Evolutionary conservation across 495 filamentous ascomycete genomes (phyloP).

Genomic region (Penicillium roqueforti): DNA sequence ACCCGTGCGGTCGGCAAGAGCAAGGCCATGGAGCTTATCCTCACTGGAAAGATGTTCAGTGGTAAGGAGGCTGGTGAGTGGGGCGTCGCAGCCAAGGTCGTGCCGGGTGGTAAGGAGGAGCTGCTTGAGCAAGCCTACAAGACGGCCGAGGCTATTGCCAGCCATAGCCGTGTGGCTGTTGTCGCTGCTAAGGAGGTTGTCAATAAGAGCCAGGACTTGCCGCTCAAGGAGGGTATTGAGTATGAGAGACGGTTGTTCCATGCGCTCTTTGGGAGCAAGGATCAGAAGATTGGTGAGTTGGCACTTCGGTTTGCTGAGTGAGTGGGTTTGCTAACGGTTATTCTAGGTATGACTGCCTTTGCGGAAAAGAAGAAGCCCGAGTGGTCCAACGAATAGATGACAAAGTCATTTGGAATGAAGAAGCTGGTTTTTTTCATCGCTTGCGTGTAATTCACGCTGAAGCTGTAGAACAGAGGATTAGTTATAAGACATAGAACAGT

Average conservation of each 20-base stretch:
- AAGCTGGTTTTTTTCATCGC: not conserved
- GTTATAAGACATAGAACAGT: not conserved
- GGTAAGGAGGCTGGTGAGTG: slow-evolving; percentile 81
- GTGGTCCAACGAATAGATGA: slow-evolving; percentile 73
- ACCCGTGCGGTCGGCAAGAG: slow-evolving; percentile 84
- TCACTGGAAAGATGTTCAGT: slow-evolving; percentile 78
- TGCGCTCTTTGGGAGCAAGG: slow-evolving; percentile 81
- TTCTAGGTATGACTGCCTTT: slow-evolving; percentile 82
- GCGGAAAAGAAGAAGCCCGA: slow-evolving; percentile 89
- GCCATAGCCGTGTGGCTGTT: slow-evolving; percentile 72
- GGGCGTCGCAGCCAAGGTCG: slow-evolving; percentile 81
- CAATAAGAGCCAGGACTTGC: slow-evolving; percentile 90
- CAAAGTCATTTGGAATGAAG: not conserved
- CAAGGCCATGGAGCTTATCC: slow-evolving; percentile 87
- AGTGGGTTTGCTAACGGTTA: slow-evolving; percentile 15
- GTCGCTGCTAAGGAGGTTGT: slow-evolving; percentile 96
- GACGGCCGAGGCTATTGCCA: slow-evolving; percentile 85
- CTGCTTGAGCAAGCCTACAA: slow-evolving; percentile 71
- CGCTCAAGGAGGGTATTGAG: slow-evolving; percentile 84
- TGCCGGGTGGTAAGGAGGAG: slow-evolving; percentile 71
- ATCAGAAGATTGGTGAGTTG: slow-evolving; percentile 85
- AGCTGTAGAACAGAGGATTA: not conserved
- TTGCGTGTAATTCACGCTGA: not conserved
- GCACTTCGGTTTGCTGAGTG: not conserved
- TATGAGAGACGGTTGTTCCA: slow-evolving; percentile 93